Percentiles rank a stretch among this genome's conserved stretches.
These are phyloP conservation scores for Colletotrichum endophyticum DNA, from an alignment of 2,329 filamentous ascomycete genomes.

Conservation along the genomic window DNA sequence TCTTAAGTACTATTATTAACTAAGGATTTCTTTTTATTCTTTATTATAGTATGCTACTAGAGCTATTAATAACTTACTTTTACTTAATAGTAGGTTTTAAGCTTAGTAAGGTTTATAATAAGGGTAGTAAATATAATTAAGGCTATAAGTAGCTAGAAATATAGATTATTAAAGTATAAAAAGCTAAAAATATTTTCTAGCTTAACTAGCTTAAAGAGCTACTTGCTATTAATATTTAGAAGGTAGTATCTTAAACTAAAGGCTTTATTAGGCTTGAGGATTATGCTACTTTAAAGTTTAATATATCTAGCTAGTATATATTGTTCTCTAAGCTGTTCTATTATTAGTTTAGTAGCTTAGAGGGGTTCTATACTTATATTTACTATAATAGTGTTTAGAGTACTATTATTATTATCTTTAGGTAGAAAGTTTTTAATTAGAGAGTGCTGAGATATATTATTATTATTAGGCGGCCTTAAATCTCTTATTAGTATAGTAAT, in stretches of 20 bases:
- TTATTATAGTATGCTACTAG: not conserved
- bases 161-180: not conserved
- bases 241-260: not conserved
- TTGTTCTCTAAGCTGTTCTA: not conserved
- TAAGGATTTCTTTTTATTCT: not conserved
- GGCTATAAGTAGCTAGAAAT: not conserved
- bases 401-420: not conserved
- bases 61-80: not conserved
- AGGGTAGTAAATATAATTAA: not conserved
- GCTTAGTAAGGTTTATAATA: not conserved
- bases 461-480: not conserved
- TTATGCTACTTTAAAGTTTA: not conserved
- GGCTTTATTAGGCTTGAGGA: not conserved
- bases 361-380: not conserved
- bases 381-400: not conserved
- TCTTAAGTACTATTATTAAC: not conserved
- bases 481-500: not conserved
- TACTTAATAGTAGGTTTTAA: not conserved
- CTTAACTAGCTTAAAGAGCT: not conserved
- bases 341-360: too few species aligned
- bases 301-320: not conserved
- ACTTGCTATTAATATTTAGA: not conserved
- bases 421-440: not conserved
- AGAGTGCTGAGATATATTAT: not conserved
- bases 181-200: not conserved